These are phyloP conservation scores for Rhizophlyctis rosea DNA, from an alignment of 192 early-diverging fungal genomes.

Conservation along the genomic window DNA sequence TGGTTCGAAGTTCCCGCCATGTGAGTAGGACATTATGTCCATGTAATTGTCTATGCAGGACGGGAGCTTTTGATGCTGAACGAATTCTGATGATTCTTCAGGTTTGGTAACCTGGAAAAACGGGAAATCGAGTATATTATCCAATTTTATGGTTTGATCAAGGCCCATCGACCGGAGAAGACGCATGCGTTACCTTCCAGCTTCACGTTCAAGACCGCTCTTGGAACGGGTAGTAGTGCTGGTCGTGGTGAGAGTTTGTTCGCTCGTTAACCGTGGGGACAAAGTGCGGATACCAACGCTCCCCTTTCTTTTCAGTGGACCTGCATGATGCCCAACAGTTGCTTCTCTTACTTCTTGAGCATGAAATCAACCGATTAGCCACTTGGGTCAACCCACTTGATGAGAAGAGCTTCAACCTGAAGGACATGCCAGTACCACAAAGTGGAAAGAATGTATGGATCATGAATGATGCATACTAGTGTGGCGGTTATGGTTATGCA, in stretches of 20 bases:
- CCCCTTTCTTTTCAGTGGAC: constrained; percentile 10
- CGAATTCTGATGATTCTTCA: no score
- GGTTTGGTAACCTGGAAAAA: constrained; percentile 26
- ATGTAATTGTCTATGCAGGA: background rate
- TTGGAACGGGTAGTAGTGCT: background rate
- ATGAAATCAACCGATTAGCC: constrained; percentile 77
- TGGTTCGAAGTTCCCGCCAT: constrained; percentile 79
- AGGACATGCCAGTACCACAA: constrained; percentile 29
- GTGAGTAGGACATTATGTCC: constrained; percentile 22
- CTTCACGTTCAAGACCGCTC: background rate
- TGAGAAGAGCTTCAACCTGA: constrained; percentile 40
- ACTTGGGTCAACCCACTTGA: constrained; percentile 76
- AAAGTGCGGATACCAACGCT: constrained; percentile 4
- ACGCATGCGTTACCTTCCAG: background rate
- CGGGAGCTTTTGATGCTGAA: no score
- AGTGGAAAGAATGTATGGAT: background rate
- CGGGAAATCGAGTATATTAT: constrained; percentile 30
- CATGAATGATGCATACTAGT: background rate
- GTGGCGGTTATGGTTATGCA: no score
- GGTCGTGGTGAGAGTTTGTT: background rate
- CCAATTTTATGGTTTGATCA: constrained; percentile 30
- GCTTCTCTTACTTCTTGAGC: constrained; percentile 81
- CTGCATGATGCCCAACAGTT: constrained; percentile 51
- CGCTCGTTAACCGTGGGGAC: no score
- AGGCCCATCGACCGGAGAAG: constrained; percentile 6